Evolutionary conservation across 192 early-diverging fungal species (phyloP).

Genomic region (Coemansia sp.): DNA sequence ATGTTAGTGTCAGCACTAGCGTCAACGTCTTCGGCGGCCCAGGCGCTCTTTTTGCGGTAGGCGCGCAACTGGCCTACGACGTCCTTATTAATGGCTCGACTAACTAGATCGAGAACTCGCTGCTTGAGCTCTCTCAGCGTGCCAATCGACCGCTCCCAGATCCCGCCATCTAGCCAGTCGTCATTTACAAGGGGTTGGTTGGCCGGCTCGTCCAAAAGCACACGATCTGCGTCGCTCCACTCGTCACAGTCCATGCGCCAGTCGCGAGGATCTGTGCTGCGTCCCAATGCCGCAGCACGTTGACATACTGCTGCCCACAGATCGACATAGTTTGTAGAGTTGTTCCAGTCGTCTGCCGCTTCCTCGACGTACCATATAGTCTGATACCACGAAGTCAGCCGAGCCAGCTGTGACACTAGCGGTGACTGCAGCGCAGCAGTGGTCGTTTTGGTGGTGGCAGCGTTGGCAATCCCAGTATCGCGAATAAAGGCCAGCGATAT

Average conservation of each 20-base stretch:
- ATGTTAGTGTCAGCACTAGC: background rate
- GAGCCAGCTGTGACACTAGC: constrained; percentile 28
- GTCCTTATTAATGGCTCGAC: constrained; percentile 41
- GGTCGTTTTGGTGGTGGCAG: background rate
- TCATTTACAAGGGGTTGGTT: constrained; percentile 1
- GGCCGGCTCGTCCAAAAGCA: constrained; percentile 14
- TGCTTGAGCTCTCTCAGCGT: constrained; percentile 35
- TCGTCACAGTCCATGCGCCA: constrained; percentile 42
- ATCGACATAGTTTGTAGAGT: constrained; percentile 33
- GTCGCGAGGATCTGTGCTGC: constrained; percentile 33
- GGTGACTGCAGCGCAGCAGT: constrained; percentile 11
- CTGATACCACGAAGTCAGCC: constrained; percentile 45
- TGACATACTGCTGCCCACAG: constrained; percentile 48
- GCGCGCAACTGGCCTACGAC: constrained; percentile 32
- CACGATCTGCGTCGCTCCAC: constrained; percentile 26
- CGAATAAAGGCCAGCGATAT: constrained; percentile 52
- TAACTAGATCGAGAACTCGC: constrained; percentile 28
- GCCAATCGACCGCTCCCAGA: constrained; percentile 41
- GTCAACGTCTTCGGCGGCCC: constrained; percentile 7
- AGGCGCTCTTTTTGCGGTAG: constrained; percentile 42
- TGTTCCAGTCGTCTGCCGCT: constrained; percentile 46
- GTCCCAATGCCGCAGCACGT: constrained; percentile 14
- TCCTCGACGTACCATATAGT: constrained; percentile 50
- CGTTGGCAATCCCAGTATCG: constrained; percentile 7
- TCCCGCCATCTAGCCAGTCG: constrained; percentile 44